Conservation (phyloP, 768 basidiomycete genomes). For the Symmetrospora coprosmae region DNA sequence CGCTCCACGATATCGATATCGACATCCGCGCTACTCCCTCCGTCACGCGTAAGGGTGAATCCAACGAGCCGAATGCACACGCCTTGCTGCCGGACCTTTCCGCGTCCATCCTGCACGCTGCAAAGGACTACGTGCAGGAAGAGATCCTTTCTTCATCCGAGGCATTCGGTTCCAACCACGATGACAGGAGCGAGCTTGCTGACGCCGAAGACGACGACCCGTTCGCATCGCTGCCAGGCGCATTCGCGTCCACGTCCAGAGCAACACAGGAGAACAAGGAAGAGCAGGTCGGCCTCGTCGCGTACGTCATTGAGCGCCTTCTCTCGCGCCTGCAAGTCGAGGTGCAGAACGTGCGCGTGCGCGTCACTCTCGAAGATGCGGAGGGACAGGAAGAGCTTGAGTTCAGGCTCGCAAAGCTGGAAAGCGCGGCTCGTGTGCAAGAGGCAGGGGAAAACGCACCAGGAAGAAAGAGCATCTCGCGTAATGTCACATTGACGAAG, state of each 20-base stretch:
- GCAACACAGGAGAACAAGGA: conserved; percentile 17
- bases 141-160: no score
- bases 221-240: conserved; percentile 7
- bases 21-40: conserved; percentile 2
- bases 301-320: conserved; percentile 61
- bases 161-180: not conserved
- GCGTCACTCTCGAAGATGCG: conserved; percentile 41
- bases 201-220: not conserved
- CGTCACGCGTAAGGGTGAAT: no score
- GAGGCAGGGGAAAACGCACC: no score
- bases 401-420: conserved; percentile 10
- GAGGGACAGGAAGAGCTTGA: conserved; percentile 45
- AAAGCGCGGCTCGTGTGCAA: not conserved
- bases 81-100: no score
- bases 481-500: no score
- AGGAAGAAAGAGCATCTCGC: not conserved
- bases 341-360: conserved; percentile 55
- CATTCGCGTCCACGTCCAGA: conserved; percentile 32
- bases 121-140: conserved; percentile 10
- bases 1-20: not conserved
- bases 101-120: not conserved
- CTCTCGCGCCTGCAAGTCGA: conserved; percentile 67
- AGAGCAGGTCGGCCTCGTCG: conserved; percentile 62
- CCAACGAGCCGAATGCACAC: no score
- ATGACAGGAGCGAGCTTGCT: not conserved